Conservation (phyloP, 768 basidiomycete species). For the Hypholoma fasciculare region DNA sequence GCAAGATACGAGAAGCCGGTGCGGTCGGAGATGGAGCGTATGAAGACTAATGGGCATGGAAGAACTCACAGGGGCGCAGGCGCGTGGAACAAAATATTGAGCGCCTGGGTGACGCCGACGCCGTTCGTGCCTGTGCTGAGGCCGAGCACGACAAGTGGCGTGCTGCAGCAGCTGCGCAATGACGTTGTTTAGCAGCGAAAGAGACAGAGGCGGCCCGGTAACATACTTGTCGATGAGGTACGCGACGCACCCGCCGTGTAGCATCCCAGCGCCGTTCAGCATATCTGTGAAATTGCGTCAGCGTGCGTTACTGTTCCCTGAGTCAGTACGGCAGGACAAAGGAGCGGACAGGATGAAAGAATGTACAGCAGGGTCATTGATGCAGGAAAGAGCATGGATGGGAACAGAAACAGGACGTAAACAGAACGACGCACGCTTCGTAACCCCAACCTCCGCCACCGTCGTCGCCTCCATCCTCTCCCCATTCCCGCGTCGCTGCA, state of each 20-base stretch:
- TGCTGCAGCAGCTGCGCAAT: slow-evolving; percentile 55
- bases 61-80: slow-evolving; percentile 59
- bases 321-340: too few relatives aligned
- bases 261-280: slow-evolving; percentile 75
- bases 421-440: slow-evolving; percentile 50
- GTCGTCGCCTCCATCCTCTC: slow-evolving; percentile 61
- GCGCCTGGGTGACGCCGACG: slow-evolving; percentile 72
- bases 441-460: slow-evolving; percentile 60
- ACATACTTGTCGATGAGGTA: slow-evolving; percentile 74
- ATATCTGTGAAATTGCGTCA: slow-evolving; percentile 43
- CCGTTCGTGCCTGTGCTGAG: slow-evolving; percentile 61
- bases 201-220: background rate
- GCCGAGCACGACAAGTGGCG: slow-evolving; percentile 68
- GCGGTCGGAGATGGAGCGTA: too few relatives aligned
- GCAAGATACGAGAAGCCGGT: too few relatives aligned
- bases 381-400: too few relatives aligned
- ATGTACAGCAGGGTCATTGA: too few relatives aligned
- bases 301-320: too few relatives aligned
- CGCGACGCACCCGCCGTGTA: slow-evolving; percentile 75
- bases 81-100: slow-evolving; percentile 70
- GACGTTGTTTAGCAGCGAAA: background rate
- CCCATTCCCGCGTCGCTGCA: slow-evolving; percentile 44
- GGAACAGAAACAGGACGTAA: background rate
- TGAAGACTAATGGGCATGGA: background rate
- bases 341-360: too few relatives aligned